These are phyloP conservation scores for Leucaena leucocephala DNA, from an alignment of 306 rosid genomes.

Conservation along the genomic window DNA sequence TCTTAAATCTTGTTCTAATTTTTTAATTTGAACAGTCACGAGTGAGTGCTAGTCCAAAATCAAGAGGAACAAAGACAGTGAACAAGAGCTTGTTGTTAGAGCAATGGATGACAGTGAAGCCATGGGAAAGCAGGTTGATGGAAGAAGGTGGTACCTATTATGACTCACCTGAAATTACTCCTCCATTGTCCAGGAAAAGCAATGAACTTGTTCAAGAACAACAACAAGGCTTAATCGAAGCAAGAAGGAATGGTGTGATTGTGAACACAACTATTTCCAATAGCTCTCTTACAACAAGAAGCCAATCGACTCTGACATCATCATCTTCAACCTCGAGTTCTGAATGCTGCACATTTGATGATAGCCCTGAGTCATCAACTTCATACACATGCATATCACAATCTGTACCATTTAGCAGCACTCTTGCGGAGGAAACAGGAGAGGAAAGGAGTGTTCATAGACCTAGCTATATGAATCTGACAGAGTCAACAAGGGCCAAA, in stretches of 20 bases:
- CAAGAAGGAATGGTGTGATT: slow-evolving; percentile 57
- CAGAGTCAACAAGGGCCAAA: slow-evolving; percentile 70
- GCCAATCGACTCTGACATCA: slow-evolving; percentile 57
- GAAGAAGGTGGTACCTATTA: slow-evolving; percentile 40
- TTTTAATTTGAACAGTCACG: slow-evolving; percentile 55
- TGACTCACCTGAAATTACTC: slow-evolving; percentile 49
- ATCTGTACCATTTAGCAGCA: slow-evolving; percentile 18
- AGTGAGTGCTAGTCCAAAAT: slow-evolving; percentile 58
- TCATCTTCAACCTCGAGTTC: slow-evolving; percentile 70
- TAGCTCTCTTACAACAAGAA: slow-evolving; percentile 40
- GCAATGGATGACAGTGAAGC: slow-evolving; percentile 74
- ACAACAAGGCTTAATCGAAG: slow-evolving; percentile 42
- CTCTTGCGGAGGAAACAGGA: slow-evolving; percentile 33
- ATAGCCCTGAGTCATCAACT: slow-evolving; percentile 56
- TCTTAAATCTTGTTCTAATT: neutral
- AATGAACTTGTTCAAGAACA: slow-evolving; percentile 42
- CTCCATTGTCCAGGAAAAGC: slow-evolving; percentile 52
- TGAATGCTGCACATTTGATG: slow-evolving; percentile 59
- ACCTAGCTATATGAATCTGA: slow-evolving; percentile 70
- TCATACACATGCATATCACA: slow-evolving; percentile 58
- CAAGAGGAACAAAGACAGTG: slow-evolving; percentile 45
- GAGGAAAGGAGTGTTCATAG: slow-evolving; percentile 40
- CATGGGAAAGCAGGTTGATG: slow-evolving; percentile 69
- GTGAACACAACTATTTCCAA: slow-evolving; percentile 59
- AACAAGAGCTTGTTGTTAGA: slow-evolving; percentile 55